Base-by-base conservation (phyloP, 2,329 filamentous ascomycete species). In the Colletotrichum cereale region DNA sequence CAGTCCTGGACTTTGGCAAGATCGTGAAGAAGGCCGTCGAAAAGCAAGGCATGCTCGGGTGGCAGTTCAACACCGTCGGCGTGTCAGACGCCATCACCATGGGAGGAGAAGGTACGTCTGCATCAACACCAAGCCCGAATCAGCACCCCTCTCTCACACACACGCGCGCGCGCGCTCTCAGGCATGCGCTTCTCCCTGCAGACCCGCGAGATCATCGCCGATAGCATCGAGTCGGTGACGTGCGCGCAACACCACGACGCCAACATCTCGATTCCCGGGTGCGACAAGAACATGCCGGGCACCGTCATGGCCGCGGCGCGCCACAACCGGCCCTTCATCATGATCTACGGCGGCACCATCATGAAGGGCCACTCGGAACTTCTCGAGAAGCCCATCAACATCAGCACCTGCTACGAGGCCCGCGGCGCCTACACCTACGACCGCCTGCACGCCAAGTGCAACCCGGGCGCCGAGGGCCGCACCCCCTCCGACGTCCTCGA, bases 241-340 rank as follows among this genome's bases (percentile, higher is more conserved):
- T 96, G 92, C 80, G 96, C 93, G 6, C 95, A 98, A 80, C 92
- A 93, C 76, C 94, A 98, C 81, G 96, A 98, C 80, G 96, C 95
- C 70, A 97, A 95, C 81, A 95, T 98, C 80, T 91, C 93, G 38
- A 96, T 98, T 76, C 95, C 96, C 0, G 95, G 95, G 14, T 98
- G 95, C 80, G 95, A 98, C 84, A 98, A 98, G 88, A 98, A 98
- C 81, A 98, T 98, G 96, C 95, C 95, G 0, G 95, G 95, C 74
- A 92, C 93, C 21, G 86, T 96, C 74, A 97, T 97, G 91, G 95
- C 93, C 0, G 95, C 96, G 78, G 94, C 93, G 18, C 89, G 96
- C 68, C 94, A 97, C 83, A 98, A 98, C 82, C 89, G 96, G 12
- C 96, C 96, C 5, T 96, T 94, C 58, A 86, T 98, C 79, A 97